phyloP scores from a whole-genome alignment of 345 rosid species.

The Populus alba region DNA sequence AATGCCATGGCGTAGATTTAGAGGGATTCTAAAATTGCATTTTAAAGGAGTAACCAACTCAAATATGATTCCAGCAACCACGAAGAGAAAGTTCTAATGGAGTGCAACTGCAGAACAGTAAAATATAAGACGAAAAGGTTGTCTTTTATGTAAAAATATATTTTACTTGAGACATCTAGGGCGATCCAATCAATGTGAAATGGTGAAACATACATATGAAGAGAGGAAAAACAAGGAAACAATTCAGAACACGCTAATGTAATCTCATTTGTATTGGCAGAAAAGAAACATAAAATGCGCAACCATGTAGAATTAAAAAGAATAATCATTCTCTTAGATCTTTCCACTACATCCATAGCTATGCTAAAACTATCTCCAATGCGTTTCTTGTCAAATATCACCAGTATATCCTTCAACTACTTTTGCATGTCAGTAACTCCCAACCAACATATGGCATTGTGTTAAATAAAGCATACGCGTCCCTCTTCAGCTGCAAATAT shows the following conservation, averaged over 20 bases:
- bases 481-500: not conserved
- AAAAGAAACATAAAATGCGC: not conserved
- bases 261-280: not conserved
- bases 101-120: not conserved
- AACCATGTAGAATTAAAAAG: not conserved
- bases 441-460: not conserved
- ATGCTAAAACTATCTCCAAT: too few relatives aligned
- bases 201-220: not conserved
- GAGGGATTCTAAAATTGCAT: not conserved
- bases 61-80: not conserved
- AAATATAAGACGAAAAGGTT: not conserved
- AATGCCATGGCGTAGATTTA: not conserved
- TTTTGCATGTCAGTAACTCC: not conserved
- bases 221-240: not conserved
- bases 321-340: not conserved
- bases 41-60: not conserved
- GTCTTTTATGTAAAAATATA: not conserved
- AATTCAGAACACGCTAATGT: not conserved
- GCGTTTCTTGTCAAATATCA: not conserved
- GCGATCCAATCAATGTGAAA: not conserved
- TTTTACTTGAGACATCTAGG: not conserved
- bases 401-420: not conserved
- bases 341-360: not conserved
- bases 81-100: not conserved
- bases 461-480: not conserved